Evolutionary conservation across 345 rosid species (phyloP), one percentile per base, ranked within the genome.

Genomic region (Lagerstroemia speciosa): DNA sequence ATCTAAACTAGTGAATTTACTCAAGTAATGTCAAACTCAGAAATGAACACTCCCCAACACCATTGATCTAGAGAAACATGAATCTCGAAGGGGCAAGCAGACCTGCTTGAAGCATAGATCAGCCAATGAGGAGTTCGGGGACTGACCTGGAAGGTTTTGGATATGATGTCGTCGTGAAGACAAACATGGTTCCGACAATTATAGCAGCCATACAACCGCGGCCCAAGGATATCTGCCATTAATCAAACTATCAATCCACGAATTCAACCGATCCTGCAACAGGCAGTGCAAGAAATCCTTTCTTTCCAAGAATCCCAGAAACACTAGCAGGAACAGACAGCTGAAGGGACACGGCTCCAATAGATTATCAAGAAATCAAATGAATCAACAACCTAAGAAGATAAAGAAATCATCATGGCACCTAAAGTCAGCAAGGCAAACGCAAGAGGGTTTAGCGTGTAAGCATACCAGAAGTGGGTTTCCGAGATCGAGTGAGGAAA

Each of bases 141-240:
- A 34, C 40, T 0, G 32, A 86, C 97, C 90, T 84, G 88, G 85
- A 90, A 90, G 68, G 87, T 81, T 81, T 87, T 90, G 30, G 98
- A 90, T 72, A 90, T 82, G 68, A 92, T 75, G 79, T 92, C 97
- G 60, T 93, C 97, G 62, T 86, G 97, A 76, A 90, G 78, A 10
- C 93, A 82, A 16, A 93, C 86, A 77, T 76, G 93, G 75, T 88
- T 90, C 34, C 93, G 78, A 74, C 97, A 93, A 70, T 86, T 86
- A 26, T 76, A 84, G 83, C 98, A 90, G 83, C 97, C 82, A 75
- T 88, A 90, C 68, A 90, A 71, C 58, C 95, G 78, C 50, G 89
- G 97, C 73, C 93, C 93, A 69, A 83, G 68, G 69, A 83, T 64
- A 31, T 88, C 87, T 64, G 83, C 89, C 98, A 93, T 93, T n/a